A percentile compares a stretch with the other conserved stretches of the same genome.
Evolutionary conservation across 2,329 filamentous ascomycete genomes (phyloP).

Genomic region (Sclerotinia spermophila): DNA sequence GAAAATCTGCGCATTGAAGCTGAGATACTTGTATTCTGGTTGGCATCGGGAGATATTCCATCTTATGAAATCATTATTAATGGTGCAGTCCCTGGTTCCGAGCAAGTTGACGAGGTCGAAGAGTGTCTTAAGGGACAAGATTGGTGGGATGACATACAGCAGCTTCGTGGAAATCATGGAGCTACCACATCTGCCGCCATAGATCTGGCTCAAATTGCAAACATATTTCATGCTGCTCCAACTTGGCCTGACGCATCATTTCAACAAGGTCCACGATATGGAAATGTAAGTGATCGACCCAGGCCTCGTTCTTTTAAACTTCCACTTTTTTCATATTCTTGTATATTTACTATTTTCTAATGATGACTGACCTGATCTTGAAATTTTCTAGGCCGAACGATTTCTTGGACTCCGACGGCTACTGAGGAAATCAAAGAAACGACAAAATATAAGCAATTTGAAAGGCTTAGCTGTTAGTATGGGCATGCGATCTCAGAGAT

Average conservation of each 20-base stretch:
- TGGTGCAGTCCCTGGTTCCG: constrained; percentile 54
- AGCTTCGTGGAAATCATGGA: constrained; percentile 43
- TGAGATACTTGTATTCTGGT: constrained; percentile 74
- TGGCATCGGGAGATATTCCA: constrained; percentile 67
- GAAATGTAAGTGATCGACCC: constrained; percentile 28
- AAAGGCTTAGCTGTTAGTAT: constrained; percentile 60
- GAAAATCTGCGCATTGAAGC: constrained; percentile 81
- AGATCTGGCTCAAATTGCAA: constrained; percentile 43
- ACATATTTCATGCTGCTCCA: constrained; percentile 41
- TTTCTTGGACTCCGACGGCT: constrained; percentile 59
- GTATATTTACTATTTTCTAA: not conserved
- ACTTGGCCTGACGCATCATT: constrained; percentile 53
- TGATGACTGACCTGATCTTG: not conserved
- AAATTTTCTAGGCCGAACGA: constrained; percentile 33
- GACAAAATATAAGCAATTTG: constrained; percentile 34
- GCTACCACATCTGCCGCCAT: constrained; percentile 37
- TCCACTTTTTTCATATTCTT: not conserved
- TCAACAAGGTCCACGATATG: constrained; percentile 47
- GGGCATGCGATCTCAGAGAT: constrained; percentile 71
- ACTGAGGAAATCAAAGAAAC: constrained; percentile 52
- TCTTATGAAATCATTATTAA: constrained; percentile 79
- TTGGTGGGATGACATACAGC: constrained; percentile 78
- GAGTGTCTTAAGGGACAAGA: constrained; percentile 65
- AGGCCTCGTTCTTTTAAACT: no score
- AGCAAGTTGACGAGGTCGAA: constrained; percentile 59